Evolutionary conservation across 2,329 filamentous ascomycete species (phyloP).

Genomic region (Paecilomyces formosus): DNA sequence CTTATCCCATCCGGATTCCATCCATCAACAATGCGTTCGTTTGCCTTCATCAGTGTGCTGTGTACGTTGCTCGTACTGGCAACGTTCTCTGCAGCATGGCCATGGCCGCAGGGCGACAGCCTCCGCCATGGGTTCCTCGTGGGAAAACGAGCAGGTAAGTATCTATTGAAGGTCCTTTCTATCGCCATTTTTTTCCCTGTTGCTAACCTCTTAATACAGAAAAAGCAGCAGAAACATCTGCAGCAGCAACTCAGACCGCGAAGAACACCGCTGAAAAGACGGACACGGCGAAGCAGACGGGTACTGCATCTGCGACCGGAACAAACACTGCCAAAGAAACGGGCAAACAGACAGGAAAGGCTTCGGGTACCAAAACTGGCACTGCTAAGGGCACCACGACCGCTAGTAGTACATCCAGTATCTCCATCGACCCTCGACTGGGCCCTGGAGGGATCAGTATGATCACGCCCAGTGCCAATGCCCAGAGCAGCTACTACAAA

Average conservation of each 20-base stretch:
- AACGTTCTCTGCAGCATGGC: constrained; percentile 22
- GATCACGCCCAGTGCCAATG: constrained; percentile 48
- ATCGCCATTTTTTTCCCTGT: neutral
- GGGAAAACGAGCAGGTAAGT: constrained; percentile 17
- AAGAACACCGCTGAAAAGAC: constrained; percentile 6
- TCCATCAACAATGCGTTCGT: constrained; percentile 24
- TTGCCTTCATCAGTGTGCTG: constrained; percentile 21
- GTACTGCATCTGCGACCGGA: constrained; percentile 7
- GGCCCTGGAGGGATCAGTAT: constrained; percentile 55
- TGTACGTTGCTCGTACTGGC: constrained; percentile 25
- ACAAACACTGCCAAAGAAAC: constrained; percentile 2
- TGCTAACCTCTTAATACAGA: neutral
- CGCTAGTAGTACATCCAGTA: constrained; percentile 23
- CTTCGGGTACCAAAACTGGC: neutral
- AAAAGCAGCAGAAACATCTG: neutral
- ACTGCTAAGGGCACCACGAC: constrained; percentile 10
- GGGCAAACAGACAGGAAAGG: neutral
- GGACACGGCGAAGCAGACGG: neutral
- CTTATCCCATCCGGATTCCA: constrained; percentile 3
- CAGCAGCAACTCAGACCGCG: constrained; percentile 8
- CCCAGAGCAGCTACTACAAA: constrained; percentile 54
- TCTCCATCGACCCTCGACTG: constrained; percentile 45
- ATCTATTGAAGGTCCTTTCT: constrained; percentile 4
- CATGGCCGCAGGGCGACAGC: constrained; percentile 13
- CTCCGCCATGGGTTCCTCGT: constrained; percentile 11